Conservation (phyloP, 1,284 basidiomycete genomes). For the Sutorius eximius region DNA sequence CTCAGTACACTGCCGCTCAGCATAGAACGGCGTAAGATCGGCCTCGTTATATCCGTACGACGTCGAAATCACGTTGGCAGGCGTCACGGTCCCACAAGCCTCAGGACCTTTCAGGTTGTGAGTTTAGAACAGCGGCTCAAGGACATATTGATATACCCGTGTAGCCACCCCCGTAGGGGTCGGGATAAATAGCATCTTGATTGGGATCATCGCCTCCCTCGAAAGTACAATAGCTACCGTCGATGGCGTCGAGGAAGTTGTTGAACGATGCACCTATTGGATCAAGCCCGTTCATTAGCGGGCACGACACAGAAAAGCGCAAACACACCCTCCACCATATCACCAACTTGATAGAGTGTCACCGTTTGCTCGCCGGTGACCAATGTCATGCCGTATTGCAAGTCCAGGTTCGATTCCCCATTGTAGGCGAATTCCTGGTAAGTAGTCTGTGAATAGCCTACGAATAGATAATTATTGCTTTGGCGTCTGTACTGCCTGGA, state of each 20-base stretch:
- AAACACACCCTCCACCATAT: conserved; percentile 37
- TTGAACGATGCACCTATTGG: conserved; percentile 44
- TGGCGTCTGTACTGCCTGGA: background rate
- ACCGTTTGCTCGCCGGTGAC: conserved; percentile 41
- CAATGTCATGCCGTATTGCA: conserved; percentile 50
- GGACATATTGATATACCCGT: conserved; percentile 2
- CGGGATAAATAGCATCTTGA: conserved; percentile 53
- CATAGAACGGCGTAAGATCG: conserved; percentile 44
- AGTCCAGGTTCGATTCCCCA: conserved; percentile 54
- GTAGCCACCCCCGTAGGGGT: conserved; percentile 45
- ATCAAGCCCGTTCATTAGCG: background rate
- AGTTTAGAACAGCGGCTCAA: background rate
- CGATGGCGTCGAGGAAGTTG: conserved; percentile 47
- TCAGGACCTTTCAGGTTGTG: conserved; percentile 25
- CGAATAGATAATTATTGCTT: conserved; percentile 1
- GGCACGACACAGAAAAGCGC: background rate
- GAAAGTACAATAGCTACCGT: conserved; percentile 57
- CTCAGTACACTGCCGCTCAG: conserved; percentile 54
- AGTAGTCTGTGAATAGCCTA: conserved; percentile 31
- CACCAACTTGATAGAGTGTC: conserved; percentile 49
- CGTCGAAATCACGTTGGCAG: conserved; percentile 52
- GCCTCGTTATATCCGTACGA: conserved; percentile 52
- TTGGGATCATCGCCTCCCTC: conserved; percentile 58
- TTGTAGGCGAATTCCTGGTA: conserved; percentile 42
- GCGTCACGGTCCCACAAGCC: conserved; percentile 51